Conservation (phyloP, 345 rosid genomes). For the Boechera divaricarpa region DNA sequence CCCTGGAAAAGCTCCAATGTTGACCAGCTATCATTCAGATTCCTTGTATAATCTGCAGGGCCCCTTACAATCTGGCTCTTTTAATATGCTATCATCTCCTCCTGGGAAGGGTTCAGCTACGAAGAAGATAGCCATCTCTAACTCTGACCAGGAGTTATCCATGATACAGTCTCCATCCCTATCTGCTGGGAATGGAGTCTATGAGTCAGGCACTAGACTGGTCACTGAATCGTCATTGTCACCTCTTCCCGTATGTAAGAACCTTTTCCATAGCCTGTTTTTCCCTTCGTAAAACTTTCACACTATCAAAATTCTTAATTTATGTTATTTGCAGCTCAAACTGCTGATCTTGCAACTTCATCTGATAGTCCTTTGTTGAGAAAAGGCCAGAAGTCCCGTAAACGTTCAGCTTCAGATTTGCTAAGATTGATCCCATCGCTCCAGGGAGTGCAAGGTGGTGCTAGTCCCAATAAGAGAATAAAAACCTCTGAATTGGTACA, state of each 20-base stretch:
- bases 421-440: slow-evolving; percentile 83
- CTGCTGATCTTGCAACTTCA: slow-evolving; percentile 51
- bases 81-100: slow-evolving; percentile 56
- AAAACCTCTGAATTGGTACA: slow-evolving; percentile 51
- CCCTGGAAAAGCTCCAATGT: slow-evolving; percentile 34
- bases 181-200: slow-evolving; percentile 50
- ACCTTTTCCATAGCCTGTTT: slow-evolving; percentile 42
- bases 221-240: slow-evolving; percentile 58
- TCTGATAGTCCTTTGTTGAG: slow-evolving; percentile 54
- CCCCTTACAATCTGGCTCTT: slow-evolving; percentile 58
- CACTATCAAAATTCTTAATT: slow-evolving; percentile 16
- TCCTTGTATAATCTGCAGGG: slow-evolving; percentile 61
- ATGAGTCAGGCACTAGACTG: slow-evolving; percentile 54
- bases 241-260: slow-evolving; percentile 85
- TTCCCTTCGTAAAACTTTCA: background rate
- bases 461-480: slow-evolving; percentile 57
- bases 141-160: slow-evolving; percentile 81
- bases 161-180: slow-evolving; percentile 67
- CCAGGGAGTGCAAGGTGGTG: slow-evolving; percentile 54
- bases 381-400: slow-evolving; percentile 59
- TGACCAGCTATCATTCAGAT: slow-evolving; percentile 63
- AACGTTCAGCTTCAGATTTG: slow-evolving; percentile 73
- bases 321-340: slow-evolving; percentile 57
- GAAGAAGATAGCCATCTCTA: slow-evolving; percentile 64
- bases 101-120: slow-evolving; percentile 54